These are phyloP conservation scores for Elsinoe perseae DNA, from an alignment of 2,329 filamentous ascomycete species.

Conservation along the genomic window DNA sequence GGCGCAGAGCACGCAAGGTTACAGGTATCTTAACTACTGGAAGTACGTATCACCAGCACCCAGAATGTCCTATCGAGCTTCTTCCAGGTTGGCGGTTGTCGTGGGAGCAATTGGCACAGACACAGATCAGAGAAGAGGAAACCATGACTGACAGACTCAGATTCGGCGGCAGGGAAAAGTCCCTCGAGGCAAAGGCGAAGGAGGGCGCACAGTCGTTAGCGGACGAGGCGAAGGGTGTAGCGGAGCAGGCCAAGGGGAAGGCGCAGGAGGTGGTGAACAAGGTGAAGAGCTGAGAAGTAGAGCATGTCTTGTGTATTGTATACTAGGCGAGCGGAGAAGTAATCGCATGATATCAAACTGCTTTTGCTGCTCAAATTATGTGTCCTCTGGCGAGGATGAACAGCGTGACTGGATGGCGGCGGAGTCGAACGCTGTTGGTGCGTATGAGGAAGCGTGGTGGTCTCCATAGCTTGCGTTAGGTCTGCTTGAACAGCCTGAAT, in stretches of 20 bases:
- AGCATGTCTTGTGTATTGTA: neutral
- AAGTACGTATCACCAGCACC: slow-evolving; percentile 29
- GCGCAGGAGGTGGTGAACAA: slow-evolving; percentile 26
- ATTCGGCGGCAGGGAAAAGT: slow-evolving; percentile 40
- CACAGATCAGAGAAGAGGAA: neutral
- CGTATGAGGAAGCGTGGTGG: no score
- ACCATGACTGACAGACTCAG: slow-evolving; percentile 19
- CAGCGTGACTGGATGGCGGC: no score
- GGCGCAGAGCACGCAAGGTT: slow-evolving; percentile 53
- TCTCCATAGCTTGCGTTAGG: no score
- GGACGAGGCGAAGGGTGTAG: slow-evolving; percentile 16
- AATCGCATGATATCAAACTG: slow-evolving; percentile 1
- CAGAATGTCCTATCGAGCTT: neutral
- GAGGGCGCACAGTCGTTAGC: slow-evolving; percentile 23
- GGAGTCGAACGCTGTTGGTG: no score
- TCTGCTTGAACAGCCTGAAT: no score
- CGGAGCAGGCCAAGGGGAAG: slow-evolving; percentile 21
- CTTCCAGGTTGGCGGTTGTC: no score
- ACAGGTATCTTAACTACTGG: slow-evolving; percentile 56
- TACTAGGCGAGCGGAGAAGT: neutral
- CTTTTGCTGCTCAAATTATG: neutral
- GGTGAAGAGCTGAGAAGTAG: slow-evolving; percentile 18
- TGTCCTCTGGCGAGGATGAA: no score
- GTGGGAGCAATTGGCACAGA: neutral
- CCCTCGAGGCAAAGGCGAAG: slow-evolving; percentile 33